These are phyloP conservation scores for Novymonas esmeraldas DNA, from an alignment of 208 protist species.

Conservation along the genomic window DNA sequence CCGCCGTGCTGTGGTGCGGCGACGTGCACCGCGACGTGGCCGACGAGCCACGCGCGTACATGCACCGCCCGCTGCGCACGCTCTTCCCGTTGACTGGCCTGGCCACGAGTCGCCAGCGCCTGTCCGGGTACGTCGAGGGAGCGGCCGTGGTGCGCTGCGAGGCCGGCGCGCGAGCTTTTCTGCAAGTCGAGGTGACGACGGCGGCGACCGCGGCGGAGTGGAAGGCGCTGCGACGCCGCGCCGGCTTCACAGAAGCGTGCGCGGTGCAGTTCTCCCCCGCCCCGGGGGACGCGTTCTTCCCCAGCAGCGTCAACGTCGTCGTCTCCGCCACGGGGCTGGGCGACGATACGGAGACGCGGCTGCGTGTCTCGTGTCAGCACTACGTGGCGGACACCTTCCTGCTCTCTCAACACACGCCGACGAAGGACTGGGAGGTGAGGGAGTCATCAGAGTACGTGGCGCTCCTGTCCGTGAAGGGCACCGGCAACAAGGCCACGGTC, in stretches of 20 bases:
- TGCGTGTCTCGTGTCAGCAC: conserved; percentile 20
- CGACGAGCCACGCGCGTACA: conserved; percentile 22
- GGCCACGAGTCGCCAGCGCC: conserved; percentile 9
- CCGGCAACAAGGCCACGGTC: conserved; percentile 5
- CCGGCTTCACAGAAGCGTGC: conserved; percentile 5
- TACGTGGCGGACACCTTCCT: conserved; percentile 9
- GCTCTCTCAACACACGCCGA: conserved; percentile 23
- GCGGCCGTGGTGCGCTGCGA: neutral
- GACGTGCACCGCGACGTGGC: conserved; percentile 26
- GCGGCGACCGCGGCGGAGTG: conserved; percentile 9
- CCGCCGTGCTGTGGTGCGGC: conserved; percentile 35
- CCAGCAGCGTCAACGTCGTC: conserved; percentile 17
- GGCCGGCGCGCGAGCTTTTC: neutral
- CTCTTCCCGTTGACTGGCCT: conserved; percentile 43
- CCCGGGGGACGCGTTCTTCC: conserved; percentile 12
- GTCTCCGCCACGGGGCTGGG: conserved; percentile 15
- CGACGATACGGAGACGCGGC: conserved; percentile 13
- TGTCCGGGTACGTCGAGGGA: conserved; percentile 15
- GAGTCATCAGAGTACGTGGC: conserved; percentile 11
- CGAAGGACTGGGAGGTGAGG: conserved; percentile 9
- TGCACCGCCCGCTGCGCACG: conserved; percentile 37
- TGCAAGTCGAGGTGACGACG: conserved; percentile 21
- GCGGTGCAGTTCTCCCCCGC: conserved; percentile 28
- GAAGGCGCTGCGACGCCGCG: conserved; percentile 3
- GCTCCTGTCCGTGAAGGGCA: conserved; percentile 17